Conservation (phyloP, 2,329 filamentous ascomycete species). For the Colletotrichum sublineola region DNA sequence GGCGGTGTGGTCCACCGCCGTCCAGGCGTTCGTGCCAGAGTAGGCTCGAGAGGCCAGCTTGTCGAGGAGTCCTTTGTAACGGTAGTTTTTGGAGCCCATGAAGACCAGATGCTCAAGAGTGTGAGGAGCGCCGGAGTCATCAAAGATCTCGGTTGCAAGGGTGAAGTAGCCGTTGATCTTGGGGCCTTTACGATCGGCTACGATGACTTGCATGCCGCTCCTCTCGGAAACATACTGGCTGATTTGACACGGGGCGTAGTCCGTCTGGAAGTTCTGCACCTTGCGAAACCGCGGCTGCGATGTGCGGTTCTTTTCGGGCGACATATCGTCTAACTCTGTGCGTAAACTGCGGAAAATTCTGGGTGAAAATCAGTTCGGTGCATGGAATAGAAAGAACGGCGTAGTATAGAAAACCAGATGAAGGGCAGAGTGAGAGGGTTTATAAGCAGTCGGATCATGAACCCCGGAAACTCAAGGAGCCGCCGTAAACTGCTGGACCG, state of each 20-base stretch:
- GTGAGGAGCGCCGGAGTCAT: slow-evolving; percentile 93
- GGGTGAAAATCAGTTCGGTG: slow-evolving; percentile 5
- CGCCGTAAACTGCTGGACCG: neutral
- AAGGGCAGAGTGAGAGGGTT: slow-evolving; percentile 4
- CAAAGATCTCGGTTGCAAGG: slow-evolving; percentile 95
- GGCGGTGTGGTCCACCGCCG: slow-evolving; percentile 93
- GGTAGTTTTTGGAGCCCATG: slow-evolving; percentile 93
- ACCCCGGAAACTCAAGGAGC: neutral
- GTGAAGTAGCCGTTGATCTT: slow-evolving; percentile 96
- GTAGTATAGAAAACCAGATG: neutral
- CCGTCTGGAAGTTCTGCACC: slow-evolving; percentile 86
- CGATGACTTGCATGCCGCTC: slow-evolving; percentile 94
- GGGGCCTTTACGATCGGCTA: slow-evolving; percentile 93
- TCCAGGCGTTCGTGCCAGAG: slow-evolving; percentile 96
- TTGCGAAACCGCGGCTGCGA: slow-evolving; percentile 78
- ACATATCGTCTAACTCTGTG: slow-evolving; percentile 61
- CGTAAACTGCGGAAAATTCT: slow-evolving; percentile 6
- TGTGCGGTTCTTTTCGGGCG: slow-evolving; percentile 58
- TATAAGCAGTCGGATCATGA: slow-evolving; percentile 6
- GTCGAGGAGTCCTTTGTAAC: slow-evolving; percentile 94
- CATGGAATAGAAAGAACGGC: neutral
- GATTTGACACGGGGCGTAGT: slow-evolving; percentile 90
- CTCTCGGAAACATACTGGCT: slow-evolving; percentile 96
- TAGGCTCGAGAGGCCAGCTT: slow-evolving; percentile 95
- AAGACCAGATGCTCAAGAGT: slow-evolving; percentile 87